Conservation (phyloP, 2,329 filamentous ascomycete genomes). For the Xylariales sp. region DNA sequence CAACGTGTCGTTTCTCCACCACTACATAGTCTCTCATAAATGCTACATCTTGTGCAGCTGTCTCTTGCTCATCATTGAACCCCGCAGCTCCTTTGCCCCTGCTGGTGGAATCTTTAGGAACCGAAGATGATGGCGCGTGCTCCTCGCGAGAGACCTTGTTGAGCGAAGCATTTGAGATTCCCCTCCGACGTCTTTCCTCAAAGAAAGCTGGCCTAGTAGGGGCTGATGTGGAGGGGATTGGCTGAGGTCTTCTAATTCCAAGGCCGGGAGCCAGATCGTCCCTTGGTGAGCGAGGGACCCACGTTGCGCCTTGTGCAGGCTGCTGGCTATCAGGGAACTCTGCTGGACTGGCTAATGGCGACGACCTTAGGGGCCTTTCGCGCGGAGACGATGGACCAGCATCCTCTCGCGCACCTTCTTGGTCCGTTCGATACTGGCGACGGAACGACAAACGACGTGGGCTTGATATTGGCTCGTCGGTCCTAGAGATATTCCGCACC, state of each 20-base stretch:
- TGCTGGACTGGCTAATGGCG: slow-evolving; percentile 37
- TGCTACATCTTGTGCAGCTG: slow-evolving; percentile 78
- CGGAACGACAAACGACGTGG: slow-evolving; percentile 32
- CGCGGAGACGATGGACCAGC: slow-evolving; percentile 33
- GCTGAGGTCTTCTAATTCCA: slow-evolving; percentile 44
- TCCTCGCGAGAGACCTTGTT: slow-evolving; percentile 28
- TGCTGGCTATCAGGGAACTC: slow-evolving; percentile 28
- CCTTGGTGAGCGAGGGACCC: slow-evolving; percentile 35
- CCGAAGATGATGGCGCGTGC: slow-evolving; percentile 26
- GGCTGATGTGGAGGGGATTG: slow-evolving; percentile 44
- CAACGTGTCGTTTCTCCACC: slow-evolving; percentile 90
- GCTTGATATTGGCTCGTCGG: slow-evolving; percentile 23
- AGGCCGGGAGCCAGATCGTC: slow-evolving; percentile 43
- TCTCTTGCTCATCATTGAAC: slow-evolving; percentile 54
- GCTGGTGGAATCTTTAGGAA: slow-evolving; percentile 28
- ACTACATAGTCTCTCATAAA: slow-evolving; percentile 94
- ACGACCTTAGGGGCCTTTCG: slow-evolving; percentile 35
- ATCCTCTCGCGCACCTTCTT: slow-evolving; percentile 30
- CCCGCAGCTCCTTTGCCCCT: slow-evolving; percentile 26
- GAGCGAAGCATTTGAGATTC: slow-evolving; percentile 33
- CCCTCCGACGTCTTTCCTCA: slow-evolving; percentile 32
- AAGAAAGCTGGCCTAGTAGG: slow-evolving; percentile 35
- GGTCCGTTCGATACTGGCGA: slow-evolving; percentile 34
- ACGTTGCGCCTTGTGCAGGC: slow-evolving; percentile 18
- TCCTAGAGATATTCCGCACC: slow-evolving; percentile 21